Base-by-base conservation (phyloP, 805 yeast genomes). In the Saccharomycopsis sp. region DNA sequence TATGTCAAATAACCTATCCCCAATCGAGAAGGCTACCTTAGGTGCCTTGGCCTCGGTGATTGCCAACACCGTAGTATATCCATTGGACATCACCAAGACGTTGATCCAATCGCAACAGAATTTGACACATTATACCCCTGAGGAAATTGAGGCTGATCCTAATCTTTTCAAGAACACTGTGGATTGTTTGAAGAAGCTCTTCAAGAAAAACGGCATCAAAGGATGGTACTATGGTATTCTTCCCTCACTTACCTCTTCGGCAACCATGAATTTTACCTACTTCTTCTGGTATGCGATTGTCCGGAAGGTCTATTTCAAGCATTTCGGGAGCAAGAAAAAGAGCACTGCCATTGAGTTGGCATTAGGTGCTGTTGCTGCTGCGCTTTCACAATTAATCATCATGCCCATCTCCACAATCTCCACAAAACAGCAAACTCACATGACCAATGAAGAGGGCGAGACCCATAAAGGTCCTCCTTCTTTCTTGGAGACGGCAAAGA, bases 221-320 rank as follows among this genome's bases (percentile, higher is more conserved):
- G 94, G 93, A 3, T 78, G 87, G 70, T 89, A 89, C 72, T 82
- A 80, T 63, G 96, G 96, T 1, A 70, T 89, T 53, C 72, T 81
- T 1, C 83, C 91, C 1, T 80, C 88, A 0, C 72, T 88, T 49
- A 66, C 85, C 19, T 90, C 91, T 1, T 81, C 85, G 9, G 91
- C 92, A 1, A 82, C 87, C 7, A 89, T 87, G 67, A 86, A 85
- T 65, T 89, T 89, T 68, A 84, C 89, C 34, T 89, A 89, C 70
- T 89, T 89, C 70, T 89, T 88, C 71, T 89, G 96, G 94, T 89
- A 89, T 71, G 84, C 91, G 3, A 72, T 87, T 47, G 83, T 88
- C 17, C 81, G 89, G 62, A 77, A 79, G 56, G 71, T 78, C 17
- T 85, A 82, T 70, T 76, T 79, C 60, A 73, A 70, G 54, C 58